These are phyloP conservation scores for Quercus lobata DNA, from an alignment of 331 rosid species.

Conservation along the genomic window DNA sequence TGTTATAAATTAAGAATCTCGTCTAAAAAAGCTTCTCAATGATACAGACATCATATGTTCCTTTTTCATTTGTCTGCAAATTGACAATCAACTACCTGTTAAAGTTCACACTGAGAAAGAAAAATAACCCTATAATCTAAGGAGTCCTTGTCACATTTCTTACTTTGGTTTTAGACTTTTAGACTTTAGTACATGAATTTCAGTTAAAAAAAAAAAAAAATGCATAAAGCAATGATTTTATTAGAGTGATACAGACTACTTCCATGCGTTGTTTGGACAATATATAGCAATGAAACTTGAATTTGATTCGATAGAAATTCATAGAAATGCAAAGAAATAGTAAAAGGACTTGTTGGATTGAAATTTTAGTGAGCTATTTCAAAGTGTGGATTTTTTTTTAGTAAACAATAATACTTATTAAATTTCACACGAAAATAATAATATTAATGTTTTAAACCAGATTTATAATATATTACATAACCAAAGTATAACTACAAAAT, in stretches of 20 bases:
- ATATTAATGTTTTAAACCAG: rapidly evolving
- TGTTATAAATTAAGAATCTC: background rate
- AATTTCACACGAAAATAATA: no score
- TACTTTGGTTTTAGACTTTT: background rate
- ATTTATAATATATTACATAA: no score
- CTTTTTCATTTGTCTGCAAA: background rate
- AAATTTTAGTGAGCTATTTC: background rate
- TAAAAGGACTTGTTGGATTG: background rate
- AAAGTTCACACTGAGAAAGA: background rate
- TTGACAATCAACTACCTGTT: background rate
- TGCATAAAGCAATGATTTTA: background rate
- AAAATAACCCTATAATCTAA: background rate
- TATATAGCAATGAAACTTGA: background rate
- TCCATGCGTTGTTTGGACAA: background rate
- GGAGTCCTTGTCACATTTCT: background rate
- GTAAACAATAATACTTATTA: no score
- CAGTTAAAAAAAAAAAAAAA: background rate
- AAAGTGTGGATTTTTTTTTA: background rate
- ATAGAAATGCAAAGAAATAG: background rate
- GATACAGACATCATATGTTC: background rate
- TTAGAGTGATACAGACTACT: background rate
- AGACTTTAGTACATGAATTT: background rate
- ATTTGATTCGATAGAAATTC: background rate
- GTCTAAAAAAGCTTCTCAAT: background rate
- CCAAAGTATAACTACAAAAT: no score